Conservation (phyloP, 2,329 filamentous ascomycete genomes). For the Xylariaceae sp. region DNA sequence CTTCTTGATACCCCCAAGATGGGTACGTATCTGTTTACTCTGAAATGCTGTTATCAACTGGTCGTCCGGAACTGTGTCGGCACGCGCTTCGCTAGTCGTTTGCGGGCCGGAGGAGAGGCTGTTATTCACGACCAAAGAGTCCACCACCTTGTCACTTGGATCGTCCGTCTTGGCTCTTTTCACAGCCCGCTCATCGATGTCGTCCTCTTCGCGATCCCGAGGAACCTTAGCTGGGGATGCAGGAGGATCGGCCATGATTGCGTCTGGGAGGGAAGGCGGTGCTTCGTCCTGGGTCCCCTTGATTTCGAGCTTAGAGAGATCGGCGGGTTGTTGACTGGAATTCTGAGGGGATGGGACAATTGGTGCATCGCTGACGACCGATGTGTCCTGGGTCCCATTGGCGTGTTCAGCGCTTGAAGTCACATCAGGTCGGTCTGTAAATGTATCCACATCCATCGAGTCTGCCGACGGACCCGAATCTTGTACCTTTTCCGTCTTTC, state of each 20-base stretch:
- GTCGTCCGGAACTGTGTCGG: conserved; percentile 29
- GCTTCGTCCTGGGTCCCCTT: conserved; percentile 18
- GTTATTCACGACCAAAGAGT: conserved; percentile 19
- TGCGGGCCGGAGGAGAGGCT: conserved; percentile 13
- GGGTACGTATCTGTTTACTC: conserved; percentile 37
- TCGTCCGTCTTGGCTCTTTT: conserved; percentile 74
- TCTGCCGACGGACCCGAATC: too few relatives aligned
- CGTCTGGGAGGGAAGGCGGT: conserved; percentile 16
- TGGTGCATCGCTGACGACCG: conserved; percentile 14
- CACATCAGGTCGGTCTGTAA: conserved; percentile 13
- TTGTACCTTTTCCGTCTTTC: too few relatives aligned
- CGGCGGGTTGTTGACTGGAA: conserved; percentile 22
- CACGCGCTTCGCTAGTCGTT: conserved; percentile 21
- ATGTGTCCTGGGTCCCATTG: conserved; percentile 16
- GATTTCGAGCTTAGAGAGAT: conserved; percentile 25
- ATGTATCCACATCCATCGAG: conserved; percentile 24
- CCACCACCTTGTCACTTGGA: conserved; percentile 21
- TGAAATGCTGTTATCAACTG: conserved; percentile 37
- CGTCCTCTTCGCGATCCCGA: conserved; percentile 72
- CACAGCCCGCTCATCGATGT: conserved; percentile 56
- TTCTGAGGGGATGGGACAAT: conserved; percentile 23
- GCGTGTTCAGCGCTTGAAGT: conserved; percentile 14
- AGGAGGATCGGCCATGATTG: conserved; percentile 16
- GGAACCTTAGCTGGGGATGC: conserved; percentile 47
- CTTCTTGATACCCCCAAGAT: conserved; percentile 73